Evolutionary conservation across 1,284 basidiomycete species (phyloP).

Genomic region (Tylopilus sp.): DNA sequence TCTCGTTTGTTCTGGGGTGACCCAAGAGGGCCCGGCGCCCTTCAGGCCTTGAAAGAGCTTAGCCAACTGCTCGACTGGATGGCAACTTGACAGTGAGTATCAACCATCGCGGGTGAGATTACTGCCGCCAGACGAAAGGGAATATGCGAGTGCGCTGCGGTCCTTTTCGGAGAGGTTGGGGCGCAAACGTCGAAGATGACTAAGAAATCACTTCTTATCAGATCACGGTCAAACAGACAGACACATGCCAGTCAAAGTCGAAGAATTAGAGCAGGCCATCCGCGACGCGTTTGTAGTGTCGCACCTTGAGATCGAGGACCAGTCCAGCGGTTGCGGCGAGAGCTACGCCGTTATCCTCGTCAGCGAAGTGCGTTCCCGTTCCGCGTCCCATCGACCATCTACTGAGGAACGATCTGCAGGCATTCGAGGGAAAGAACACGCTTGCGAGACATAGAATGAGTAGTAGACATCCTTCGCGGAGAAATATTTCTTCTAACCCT

Average conservation of each 20-base stretch:
- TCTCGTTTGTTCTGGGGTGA: conserved; percentile 33
- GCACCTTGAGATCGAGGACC: conserved; percentile 69
- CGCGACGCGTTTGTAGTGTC: conserved; percentile 54
- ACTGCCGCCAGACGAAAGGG: conserved; percentile 58
- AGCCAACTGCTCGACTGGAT: conserved; percentile 53
- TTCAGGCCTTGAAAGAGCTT: conserved; percentile 44
- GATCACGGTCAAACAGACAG: conserved; percentile 10
- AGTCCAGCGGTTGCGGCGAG: conserved; percentile 75
- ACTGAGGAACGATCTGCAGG: conserved; percentile 36
- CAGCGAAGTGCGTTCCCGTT: conserved; percentile 52
- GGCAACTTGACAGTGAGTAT: conserved; percentile 54
- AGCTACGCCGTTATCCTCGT: conserved; percentile 72
- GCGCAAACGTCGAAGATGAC: conserved; percentile 61
- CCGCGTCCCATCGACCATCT: neutral
- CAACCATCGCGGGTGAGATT: conserved; percentile 48
- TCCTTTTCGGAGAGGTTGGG: conserved; percentile 52
- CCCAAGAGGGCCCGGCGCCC: conserved; percentile 46
- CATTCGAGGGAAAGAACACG: conserved; percentile 73
- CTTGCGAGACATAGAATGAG: conserved; percentile 66
- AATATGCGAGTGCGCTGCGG: conserved; percentile 49
- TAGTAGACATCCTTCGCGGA: conserved; percentile 32
- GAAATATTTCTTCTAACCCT: neutral
- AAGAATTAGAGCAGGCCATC: conserved; percentile 57
- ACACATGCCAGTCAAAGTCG: conserved; percentile 56
- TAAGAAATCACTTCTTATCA: conserved; percentile 6